phyloP scores from a whole-genome alignment of 73 alveolate species.

The Tetrahymena thermophila region DNA sequence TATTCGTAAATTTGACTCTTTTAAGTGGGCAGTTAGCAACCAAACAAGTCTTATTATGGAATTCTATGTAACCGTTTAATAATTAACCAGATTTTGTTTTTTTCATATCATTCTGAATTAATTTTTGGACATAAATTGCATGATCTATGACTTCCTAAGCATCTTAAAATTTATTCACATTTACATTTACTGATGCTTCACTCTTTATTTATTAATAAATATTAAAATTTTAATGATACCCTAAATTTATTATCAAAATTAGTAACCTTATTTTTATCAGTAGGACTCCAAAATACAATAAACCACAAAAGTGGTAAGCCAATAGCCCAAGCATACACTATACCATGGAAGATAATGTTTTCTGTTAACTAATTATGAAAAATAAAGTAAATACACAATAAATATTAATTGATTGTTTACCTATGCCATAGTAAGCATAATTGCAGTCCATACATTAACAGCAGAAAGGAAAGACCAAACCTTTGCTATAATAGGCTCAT shows the following conservation, averaged over 20 bases:
- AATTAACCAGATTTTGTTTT: conserved; percentile 23
- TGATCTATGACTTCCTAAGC: conserved; percentile 26
- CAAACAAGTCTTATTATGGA: conserved; percentile 34
- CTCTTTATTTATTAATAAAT: not conserved
- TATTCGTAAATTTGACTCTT: conserved; percentile 30
- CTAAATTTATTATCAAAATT: not conserved
- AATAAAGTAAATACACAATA: not conserved
- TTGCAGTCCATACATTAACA: not conserved
- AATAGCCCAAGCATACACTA: not conserved
- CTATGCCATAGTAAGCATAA: not conserved
- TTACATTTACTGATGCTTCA: conserved; percentile 22
- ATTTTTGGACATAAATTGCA: conserved; percentile 22
- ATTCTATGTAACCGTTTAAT: conserved; percentile 35
- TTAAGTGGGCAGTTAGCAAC: conserved; percentile 27
- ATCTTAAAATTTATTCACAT: conserved; percentile 33
- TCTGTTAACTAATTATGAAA: not conserved
- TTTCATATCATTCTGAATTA: conserved; percentile 30
- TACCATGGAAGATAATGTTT: not conserved
- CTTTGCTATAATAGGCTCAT: not conserved
- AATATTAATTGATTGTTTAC: not conserved
- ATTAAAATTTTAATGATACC: not conserved
- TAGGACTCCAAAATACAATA: not conserved
- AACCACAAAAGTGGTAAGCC: not conserved
- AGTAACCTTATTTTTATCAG: not conserved
- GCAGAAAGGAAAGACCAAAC: not conserved